phyloP scores from a whole-genome alignment of 768 basidiomycete genomes.

The Leccinum variicolor region DNA sequence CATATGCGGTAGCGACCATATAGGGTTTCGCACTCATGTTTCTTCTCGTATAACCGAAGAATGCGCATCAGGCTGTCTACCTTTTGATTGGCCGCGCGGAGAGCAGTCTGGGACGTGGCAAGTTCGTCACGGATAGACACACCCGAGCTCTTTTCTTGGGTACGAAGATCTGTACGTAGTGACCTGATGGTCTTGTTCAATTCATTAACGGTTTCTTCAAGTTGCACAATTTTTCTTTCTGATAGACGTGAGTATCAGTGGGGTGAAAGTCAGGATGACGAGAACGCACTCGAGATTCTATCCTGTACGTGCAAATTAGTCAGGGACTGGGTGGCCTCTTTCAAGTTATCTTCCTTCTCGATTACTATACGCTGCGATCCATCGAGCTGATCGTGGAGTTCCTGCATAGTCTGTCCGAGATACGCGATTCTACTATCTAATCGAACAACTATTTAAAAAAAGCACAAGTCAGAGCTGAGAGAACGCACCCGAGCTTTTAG shows the following conservation, averaged over 20 bases:
- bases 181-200: background rate
- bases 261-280: background rate
- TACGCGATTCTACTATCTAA: no score
- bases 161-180: background rate
- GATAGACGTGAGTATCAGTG: background rate
- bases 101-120: background rate
- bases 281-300: background rate
- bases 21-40: background rate
- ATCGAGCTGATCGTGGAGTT: no score
- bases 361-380: no score
- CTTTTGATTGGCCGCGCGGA: background rate
- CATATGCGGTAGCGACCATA: background rate
- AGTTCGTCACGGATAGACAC: background rate
- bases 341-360: background rate
- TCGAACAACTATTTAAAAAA: no score
- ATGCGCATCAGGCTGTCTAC: background rate
- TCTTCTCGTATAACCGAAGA: background rate
- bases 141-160: background rate
- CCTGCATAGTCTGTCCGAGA: no score
- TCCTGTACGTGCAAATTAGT: background rate
- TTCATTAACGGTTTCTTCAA: background rate
- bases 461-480: no score
- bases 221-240: background rate
- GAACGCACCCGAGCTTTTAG: no score
- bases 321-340: background rate